These are phyloP conservation scores for Xylaria sp. DNA, from an alignment of 2,329 filamentous ascomycete genomes.

Conservation along the genomic window DNA sequence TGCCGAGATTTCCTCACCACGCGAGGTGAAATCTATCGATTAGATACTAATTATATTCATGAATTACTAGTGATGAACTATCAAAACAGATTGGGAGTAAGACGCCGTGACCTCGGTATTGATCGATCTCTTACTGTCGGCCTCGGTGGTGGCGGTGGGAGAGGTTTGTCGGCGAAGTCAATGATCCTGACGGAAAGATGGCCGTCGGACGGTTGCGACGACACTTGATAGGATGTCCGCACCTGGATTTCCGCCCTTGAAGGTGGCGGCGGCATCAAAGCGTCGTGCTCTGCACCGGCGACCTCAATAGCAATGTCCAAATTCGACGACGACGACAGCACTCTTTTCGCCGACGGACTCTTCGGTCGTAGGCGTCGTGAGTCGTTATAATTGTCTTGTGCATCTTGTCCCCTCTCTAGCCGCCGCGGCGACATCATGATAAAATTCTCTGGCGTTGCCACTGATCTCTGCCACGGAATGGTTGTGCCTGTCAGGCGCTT, in stretches of 20 bases:
- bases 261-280: slow-evolving; percentile 12
- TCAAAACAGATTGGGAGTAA: slow-evolving; percentile 36
- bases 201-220: slow-evolving; percentile 30
- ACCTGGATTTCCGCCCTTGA: slow-evolving; percentile 33
- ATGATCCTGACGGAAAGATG: slow-evolving; percentile 7
- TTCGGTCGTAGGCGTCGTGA: slow-evolving; percentile 11
- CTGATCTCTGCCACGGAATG: slow-evolving; percentile 38
- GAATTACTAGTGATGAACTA: not conserved
- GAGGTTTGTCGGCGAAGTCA: slow-evolving; percentile 32
- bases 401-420: slow-evolving; percentile 8
- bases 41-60: slow-evolving; percentile 4
- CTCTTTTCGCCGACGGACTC: slow-evolving; percentile 24
- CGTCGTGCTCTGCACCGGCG: not conserved
- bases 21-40: not conserved
- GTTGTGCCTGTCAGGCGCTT: slow-evolving; percentile 27
- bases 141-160: slow-evolving; percentile 27
- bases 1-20: not conserved
- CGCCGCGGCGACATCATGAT: slow-evolving; percentile 34
- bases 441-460: slow-evolving; percentile 23
- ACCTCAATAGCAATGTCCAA: slow-evolving; percentile 36
- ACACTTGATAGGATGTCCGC: slow-evolving; percentile 31
- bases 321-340: slow-evolving; percentile 27
- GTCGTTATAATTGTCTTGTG: not conserved
- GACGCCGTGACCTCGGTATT: slow-evolving; percentile 30
- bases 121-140: slow-evolving; percentile 27